These are phyloP conservation scores for Fragaria nilgerrensis DNA, from an alignment of 306 rosid genomes.

Conservation along the genomic window DNA sequence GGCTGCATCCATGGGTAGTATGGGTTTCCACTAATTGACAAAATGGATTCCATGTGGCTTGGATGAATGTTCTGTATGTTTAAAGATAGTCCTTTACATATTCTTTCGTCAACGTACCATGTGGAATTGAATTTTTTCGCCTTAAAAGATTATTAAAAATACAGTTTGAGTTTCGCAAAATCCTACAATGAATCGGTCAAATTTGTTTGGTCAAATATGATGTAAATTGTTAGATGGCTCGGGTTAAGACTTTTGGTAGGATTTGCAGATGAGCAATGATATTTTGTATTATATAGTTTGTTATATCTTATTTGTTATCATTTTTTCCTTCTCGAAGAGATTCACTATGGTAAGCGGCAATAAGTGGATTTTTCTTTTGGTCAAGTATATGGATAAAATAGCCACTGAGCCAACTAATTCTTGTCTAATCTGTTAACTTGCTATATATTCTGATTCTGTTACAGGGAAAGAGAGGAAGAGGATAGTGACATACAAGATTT, in stretches of 20 bases:
- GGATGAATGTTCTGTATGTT: neutral
- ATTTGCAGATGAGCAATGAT: neutral
- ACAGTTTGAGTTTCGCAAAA: neutral
- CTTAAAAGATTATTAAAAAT: neutral
- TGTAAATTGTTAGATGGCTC: neutral
- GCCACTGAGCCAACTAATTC: conserved; percentile 11
- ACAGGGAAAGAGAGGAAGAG: conserved; percentile 80
- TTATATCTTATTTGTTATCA: neutral
- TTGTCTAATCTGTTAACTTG: conserved; percentile 20
- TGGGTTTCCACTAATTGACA: neutral
- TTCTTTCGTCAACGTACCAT: neutral
- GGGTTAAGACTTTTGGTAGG: neutral
- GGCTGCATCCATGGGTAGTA: neutral
- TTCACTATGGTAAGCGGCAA: neutral
- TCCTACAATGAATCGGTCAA: neutral
- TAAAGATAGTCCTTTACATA: neutral
- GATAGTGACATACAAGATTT: conserved; percentile 79
- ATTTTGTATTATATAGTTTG: neutral
- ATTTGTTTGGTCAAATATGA: neutral
- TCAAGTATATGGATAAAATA: neutral
- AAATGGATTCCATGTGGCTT: neutral
- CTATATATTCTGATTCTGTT: conserved; percentile 21
- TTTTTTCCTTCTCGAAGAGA: neutral
- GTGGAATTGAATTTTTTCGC: neutral
- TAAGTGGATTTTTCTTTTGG: neutral